Percentiles rank a stretch among this genome's conserved stretches.
phyloP scores from a whole-genome alignment of 805 yeast genomes.

The Candida hungchunana region DNA sequence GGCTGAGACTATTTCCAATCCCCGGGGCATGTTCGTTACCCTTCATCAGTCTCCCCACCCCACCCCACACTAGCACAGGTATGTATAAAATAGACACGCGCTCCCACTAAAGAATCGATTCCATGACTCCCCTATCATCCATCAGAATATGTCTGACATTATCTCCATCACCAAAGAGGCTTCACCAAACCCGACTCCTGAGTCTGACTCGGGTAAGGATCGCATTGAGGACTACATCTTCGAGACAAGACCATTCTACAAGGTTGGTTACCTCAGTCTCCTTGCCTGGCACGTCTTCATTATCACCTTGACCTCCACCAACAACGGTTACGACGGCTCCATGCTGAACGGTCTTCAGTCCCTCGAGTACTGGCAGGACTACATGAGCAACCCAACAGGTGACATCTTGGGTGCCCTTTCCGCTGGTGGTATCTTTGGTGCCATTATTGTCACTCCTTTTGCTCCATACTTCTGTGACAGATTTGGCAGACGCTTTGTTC shows the following conservation, averaged over 20 bases:
- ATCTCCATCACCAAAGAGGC: slow-evolving; percentile 1
- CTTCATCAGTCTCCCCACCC: too few relatives aligned
- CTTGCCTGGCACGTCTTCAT: slow-evolving; percentile 36
- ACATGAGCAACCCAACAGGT: slow-evolving; percentile 38
- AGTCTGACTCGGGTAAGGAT: slow-evolving; percentile 1
- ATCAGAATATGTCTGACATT: slow-evolving; percentile 1
- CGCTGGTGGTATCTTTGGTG: slow-evolving; percentile 40
- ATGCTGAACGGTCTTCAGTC: slow-evolving; percentile 48
- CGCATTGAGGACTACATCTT: slow-evolving; percentile 8
- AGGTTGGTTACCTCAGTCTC: slow-evolving; percentile 33
- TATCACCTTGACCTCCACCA: slow-evolving; percentile 43
- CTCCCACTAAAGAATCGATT: too few relatives aligned
- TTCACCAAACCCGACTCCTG: not conserved
- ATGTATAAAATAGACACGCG: too few relatives aligned
- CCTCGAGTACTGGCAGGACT: slow-evolving; percentile 33
- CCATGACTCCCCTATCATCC: too few relatives aligned
- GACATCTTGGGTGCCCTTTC: slow-evolving; percentile 35
- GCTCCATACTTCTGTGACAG: slow-evolving; percentile 32
- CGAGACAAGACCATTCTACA: slow-evolving; percentile 29
- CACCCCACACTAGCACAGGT: too few relatives aligned
- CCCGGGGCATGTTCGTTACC: too few relatives aligned
- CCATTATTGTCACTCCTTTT: slow-evolving; percentile 29
- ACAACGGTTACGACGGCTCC: slow-evolving; percentile 43
- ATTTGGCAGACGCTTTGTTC: slow-evolving; percentile 35
- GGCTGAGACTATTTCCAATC: too few relatives aligned